A percentile compares a stretch with the other conserved stretches of the same genome.
These are phyloP conservation scores for Globisporangium emineosum DNA, from an alignment of 352 stramenopile species.

Conservation along the genomic window DNA sequence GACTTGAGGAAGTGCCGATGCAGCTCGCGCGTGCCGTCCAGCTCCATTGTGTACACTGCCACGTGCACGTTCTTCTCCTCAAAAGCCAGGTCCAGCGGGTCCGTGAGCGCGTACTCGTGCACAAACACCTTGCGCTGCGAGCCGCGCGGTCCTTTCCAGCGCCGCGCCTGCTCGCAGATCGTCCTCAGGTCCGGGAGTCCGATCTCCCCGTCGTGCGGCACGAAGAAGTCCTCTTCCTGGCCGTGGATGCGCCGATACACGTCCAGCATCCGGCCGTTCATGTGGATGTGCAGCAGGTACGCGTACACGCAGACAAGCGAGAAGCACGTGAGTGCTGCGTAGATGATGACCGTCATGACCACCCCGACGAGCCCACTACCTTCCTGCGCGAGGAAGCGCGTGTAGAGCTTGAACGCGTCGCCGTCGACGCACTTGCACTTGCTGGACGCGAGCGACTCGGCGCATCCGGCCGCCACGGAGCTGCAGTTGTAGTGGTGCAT, in stretches of 20 bases:
- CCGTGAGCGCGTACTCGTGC: slow-evolving; percentile 71
- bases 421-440: slow-evolving; percentile 68
- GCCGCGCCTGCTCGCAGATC: slow-evolving; percentile 57
- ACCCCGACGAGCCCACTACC: slow-evolving; percentile 78
- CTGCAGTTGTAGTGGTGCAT: slow-evolving; percentile 78
- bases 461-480: slow-evolving; percentile 31
- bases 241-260: slow-evolving; percentile 78
- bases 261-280: slow-evolving; percentile 90
- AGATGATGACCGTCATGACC: slow-evolving; percentile 77
- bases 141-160: slow-evolving; percentile 60
- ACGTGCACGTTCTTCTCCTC: slow-evolving; percentile 74
- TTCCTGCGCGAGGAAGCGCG: slow-evolving; percentile 67
- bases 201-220: slow-evolving; percentile 88
- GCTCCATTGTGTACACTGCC: slow-evolving; percentile 75
- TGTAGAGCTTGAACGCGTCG: slow-evolving; percentile 89
- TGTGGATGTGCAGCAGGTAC: slow-evolving; percentile 86
- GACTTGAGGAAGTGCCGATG: slow-evolving; percentile 88
- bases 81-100: slow-evolving; percentile 63
- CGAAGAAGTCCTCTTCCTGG: slow-evolving; percentile 71
- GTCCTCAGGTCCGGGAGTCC: slow-evolving; percentile 63
- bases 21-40: slow-evolving; percentile 53
- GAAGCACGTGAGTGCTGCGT: slow-evolving; percentile 54
- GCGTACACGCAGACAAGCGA: slow-evolving; percentile 57
- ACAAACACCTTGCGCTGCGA: slow-evolving; percentile 76
- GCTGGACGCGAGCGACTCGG: slow-evolving; percentile 34